Evolutionary conservation across 2,329 filamentous ascomycete species (phyloP), one percentile per base, ranked within the genome.

Genomic region (Fusarium cyanostomum): DNA sequence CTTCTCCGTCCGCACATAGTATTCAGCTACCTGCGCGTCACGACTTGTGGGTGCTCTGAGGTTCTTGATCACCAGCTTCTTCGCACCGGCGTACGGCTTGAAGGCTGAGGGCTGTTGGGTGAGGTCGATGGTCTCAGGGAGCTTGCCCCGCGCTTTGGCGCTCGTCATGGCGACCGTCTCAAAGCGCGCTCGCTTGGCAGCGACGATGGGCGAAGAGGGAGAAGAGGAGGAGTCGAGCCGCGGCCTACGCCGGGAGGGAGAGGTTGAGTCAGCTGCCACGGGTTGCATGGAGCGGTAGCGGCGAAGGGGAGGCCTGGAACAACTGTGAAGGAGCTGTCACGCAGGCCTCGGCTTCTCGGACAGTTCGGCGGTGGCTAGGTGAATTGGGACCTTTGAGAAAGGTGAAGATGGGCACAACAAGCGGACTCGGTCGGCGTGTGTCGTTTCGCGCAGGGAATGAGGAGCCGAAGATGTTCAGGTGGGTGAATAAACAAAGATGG

Each of bases 51-150:
- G 83, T 1, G 85, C 84, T 57, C 90, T 88, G 64, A 97, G 84
- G 74, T 97, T 98, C 84, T 97, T 97, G 70, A 99, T 92, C n/a
- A 94, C 86, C 41, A 99, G 85, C 77, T 90, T 94, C 81, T 90
- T 94, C 16, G 92, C 89, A 28, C 92, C 93, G 10, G 84, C 82
- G 70, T 92, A 87, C 11, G 92, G 89, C 67, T 90, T 91, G 72
- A 94, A 92, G 46, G 79, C 77, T 30, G 77, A 74, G 16, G 75
- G 72, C 21, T 59, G 65, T 56, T 70, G 68, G 38, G 75, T 74
- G 21, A 77, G 68, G 58, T 79, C 76, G 55, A 76, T 62, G 18
- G 70, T 71, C 52, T 79, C 76, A 63, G 75, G 77, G 46, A 77
- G 69, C 69, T 79, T 80, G 65, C 77, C 78, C 69, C 73, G 73